Evolutionary conservation across 257 asterid species (phyloP).

Genomic region (Solanum etuberosum): DNA sequence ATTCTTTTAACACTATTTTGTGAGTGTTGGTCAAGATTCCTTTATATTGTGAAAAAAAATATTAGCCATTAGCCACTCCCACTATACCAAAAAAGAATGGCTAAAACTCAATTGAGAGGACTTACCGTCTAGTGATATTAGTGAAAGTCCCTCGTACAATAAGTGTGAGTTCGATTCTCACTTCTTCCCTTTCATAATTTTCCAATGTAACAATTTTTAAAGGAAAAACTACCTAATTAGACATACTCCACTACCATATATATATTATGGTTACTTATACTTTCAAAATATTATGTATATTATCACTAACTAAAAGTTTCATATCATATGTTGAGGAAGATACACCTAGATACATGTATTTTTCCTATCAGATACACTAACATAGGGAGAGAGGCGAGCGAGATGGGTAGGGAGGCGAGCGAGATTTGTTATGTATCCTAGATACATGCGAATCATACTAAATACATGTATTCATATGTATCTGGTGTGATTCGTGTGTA

Average conservation of each 20-base stretch:
- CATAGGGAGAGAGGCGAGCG: not conserved
- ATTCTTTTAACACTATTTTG: not conserved
- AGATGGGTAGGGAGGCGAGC: too few relatives aligned
- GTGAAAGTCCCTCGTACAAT: not conserved
- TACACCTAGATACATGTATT: too few relatives aligned
- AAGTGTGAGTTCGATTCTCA: not conserved
- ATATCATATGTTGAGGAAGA: too few relatives aligned
- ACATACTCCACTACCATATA: too few relatives aligned
- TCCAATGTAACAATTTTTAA: not conserved
- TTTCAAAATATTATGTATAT: too few relatives aligned
- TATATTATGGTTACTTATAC: too few relatives aligned
- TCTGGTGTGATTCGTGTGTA: not conserved
- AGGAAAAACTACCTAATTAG: not conserved
- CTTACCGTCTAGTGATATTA: not conserved
- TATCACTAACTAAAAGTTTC: too few relatives aligned
- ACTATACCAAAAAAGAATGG: not conserved
- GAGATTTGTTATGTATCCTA: too few relatives aligned
- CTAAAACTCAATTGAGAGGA: not conserved
- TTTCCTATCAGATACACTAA: too few relatives aligned
- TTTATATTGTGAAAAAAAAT: not conserved
- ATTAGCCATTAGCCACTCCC: not conserved
- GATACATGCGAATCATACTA: too few relatives aligned
- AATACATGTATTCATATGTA: too few relatives aligned
- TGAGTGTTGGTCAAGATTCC: not conserved
- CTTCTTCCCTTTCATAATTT: accelerated